Evolutionary conservation across 768 basidiomycete genomes (phyloP).

Genomic region (Boletus sp.): DNA sequence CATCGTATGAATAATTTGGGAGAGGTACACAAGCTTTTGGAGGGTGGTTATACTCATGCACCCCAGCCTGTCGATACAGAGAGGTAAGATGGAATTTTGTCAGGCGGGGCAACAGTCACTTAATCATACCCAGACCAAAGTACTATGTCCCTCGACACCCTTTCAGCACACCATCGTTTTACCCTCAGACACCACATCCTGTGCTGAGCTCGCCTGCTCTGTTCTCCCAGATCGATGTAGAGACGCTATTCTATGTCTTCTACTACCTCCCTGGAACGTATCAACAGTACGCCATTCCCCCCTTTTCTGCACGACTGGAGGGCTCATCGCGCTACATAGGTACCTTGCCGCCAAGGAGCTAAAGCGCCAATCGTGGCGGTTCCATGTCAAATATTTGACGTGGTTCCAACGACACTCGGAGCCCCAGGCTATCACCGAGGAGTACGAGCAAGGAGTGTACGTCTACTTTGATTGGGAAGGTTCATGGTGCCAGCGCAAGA

Average conservation of each 20-base stretch:
- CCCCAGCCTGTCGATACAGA: conserved; percentile 95
- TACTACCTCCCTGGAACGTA: conserved; percentile 98
- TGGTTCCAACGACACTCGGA: conserved; percentile 99
- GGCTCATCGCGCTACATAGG: conserved; percentile 38
- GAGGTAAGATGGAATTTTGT: conserved; percentile 61
- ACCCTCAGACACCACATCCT: conserved; percentile 84
- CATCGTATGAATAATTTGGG: conserved; percentile 84
- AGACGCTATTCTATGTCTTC: conserved; percentile 98
- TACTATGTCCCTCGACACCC: conserved; percentile 96
- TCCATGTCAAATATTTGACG: conserved; percentile 98
- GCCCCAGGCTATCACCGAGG: conserved; percentile 97
- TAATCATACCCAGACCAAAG: conserved; percentile 65
- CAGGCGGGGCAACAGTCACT: not conserved
- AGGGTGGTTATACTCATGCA: conserved; percentile 83
- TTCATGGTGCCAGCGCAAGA: conserved; percentile 97
- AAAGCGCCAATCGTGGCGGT: conserved; percentile 97
- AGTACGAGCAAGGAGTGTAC: conserved; percentile 99
- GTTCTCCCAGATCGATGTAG: conserved; percentile 90
- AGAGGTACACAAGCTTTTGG: conserved; percentile 89
- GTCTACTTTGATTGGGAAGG: conserved; percentile 99
- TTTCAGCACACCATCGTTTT: conserved; percentile 86
- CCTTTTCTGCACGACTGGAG: not conserved
- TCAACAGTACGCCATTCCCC: conserved; percentile 63
- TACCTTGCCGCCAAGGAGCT: conserved; percentile 95
- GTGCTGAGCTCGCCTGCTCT: conserved; percentile 78